Percentiles rank a stretch among this genome's conserved stretches.
Evolutionary conservation across 2,329 filamentous ascomycete genomes (phyloP).

Genomic region (Monosporascus sp.): DNA sequence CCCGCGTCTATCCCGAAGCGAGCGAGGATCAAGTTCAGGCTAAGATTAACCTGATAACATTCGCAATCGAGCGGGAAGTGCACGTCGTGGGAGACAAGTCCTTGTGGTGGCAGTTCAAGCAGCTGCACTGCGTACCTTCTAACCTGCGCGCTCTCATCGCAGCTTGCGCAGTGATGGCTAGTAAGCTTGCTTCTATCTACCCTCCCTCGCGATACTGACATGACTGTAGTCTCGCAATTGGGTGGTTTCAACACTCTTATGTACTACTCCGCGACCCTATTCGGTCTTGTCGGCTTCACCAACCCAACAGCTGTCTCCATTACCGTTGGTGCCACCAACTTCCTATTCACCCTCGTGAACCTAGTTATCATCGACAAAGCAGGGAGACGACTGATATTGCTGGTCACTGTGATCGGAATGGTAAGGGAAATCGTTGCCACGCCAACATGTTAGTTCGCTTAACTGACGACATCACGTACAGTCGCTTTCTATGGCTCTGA

Average conservation of each 20-base stretch:
- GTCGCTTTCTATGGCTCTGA: conserved; percentile 28
- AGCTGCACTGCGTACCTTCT: conserved; percentile 32
- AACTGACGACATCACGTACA: background rate
- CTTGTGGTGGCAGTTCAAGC: conserved; percentile 33
- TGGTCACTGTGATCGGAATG: conserved; percentile 37
- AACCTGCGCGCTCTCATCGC: conserved; percentile 36
- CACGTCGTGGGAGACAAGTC: conserved; percentile 27
- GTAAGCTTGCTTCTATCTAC: background rate
- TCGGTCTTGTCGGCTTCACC: conserved; percentile 36
- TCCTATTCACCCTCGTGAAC: conserved; percentile 39
- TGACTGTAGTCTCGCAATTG: conserved; percentile 30
- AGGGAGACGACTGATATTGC: conserved; percentile 35
- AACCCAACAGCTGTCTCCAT: conserved; percentile 37
- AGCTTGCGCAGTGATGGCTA: conserved; percentile 41
- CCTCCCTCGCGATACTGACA: background rate
- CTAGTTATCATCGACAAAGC: conserved; percentile 34
- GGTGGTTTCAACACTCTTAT: conserved; percentile 15
- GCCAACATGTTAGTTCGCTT: background rate
- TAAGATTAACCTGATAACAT: conserved; percentile 37
- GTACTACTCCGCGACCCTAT: conserved; percentile 14
- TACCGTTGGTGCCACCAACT: conserved; percentile 35
- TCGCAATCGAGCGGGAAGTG: conserved; percentile 29
- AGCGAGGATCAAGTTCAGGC: conserved; percentile 36
- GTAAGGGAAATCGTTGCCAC: conserved; percentile 1
- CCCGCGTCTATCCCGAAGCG: conserved; percentile 34